Conservation (phyloP, 306 rosid genomes). For the Medicago truncatula region DNA sequence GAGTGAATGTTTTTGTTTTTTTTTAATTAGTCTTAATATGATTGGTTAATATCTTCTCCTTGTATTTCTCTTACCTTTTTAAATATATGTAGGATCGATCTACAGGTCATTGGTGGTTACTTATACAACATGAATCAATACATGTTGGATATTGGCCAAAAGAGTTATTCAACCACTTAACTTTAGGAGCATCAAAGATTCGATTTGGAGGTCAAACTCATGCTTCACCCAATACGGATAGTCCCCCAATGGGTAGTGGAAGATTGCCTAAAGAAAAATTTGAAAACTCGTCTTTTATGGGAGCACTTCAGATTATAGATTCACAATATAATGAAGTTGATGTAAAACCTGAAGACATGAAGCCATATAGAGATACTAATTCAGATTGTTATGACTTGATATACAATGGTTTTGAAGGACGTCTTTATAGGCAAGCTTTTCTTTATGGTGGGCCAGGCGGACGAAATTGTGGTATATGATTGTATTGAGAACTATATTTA, state of each 20-base stretch:
- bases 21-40: background rate
- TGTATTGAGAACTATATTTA: background rate
- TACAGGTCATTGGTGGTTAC: conserved; percentile 26
- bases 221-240: too few relatives aligned
- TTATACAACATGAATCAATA: background rate
- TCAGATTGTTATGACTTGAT: background rate
- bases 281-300: background rate
- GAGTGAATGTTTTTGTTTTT: background rate
- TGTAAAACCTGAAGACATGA: background rate
- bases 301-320: background rate
- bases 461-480: background rate
- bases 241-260: too few relatives aligned
- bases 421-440: background rate
- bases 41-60: too few relatives aligned
- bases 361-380: background rate
- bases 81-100: conserved; percentile 19
- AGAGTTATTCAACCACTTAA: background rate
- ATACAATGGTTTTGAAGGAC: background rate
- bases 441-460: conserved; percentile 25
- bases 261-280: too few relatives aligned
- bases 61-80: too few relatives aligned
- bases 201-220: too few relatives aligned
- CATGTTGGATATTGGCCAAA: conserved; percentile 27
- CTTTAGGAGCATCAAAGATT: background rate
- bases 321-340: background rate